Percentiles rank a stretch among this genome's conserved stretches.
Conservation (phyloP, 1,139 yeast species). For the Nakaseomyces uthaithaninus region DNA sequence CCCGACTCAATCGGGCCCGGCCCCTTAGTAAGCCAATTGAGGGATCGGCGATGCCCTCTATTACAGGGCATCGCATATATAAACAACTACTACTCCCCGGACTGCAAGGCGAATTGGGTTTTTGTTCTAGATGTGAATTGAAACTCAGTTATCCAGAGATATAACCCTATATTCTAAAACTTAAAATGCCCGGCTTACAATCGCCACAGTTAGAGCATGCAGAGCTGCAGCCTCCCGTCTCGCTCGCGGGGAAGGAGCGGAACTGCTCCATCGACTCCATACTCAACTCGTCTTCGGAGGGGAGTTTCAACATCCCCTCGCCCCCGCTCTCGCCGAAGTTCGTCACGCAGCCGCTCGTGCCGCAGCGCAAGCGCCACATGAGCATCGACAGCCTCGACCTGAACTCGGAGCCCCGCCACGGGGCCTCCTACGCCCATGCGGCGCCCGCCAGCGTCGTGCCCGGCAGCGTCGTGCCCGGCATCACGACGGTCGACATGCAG, state of each 20-base stretch:
- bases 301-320: constrained; percentile 5
- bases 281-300: constrained; percentile 5
- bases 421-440: not conserved
- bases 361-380: constrained; percentile 1
- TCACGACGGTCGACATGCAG: constrained; percentile 1
- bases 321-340: constrained; percentile 5
- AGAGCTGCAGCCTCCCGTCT: constrained; percentile 16
- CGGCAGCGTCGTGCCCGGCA: too few relatives aligned
- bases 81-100: too few relatives aligned
- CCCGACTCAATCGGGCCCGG: too few relatives aligned
- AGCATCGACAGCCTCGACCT: constrained; percentile 7
- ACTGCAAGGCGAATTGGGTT: too few relatives aligned
- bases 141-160: too few relatives aligned
- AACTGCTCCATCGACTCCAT: constrained; percentile 8
- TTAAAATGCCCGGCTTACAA: constrained; percentile 18
- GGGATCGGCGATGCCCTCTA: too few relatives aligned
- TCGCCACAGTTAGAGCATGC: constrained; percentile 29
- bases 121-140: too few relatives aligned
- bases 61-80: too few relatives aligned
- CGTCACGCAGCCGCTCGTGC: not conserved
- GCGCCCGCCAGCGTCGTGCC: too few relatives aligned
- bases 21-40: too few relatives aligned
- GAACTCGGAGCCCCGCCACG: constrained; percentile 1
- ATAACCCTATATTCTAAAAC: not conserved
- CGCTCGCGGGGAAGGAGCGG: not conserved